Percentiles rank a stretch among this genome's conserved stretches.
phyloP scores from a whole-genome alignment of 495 filamentous ascomycete genomes.

The Xylaria palmicola region DNA sequence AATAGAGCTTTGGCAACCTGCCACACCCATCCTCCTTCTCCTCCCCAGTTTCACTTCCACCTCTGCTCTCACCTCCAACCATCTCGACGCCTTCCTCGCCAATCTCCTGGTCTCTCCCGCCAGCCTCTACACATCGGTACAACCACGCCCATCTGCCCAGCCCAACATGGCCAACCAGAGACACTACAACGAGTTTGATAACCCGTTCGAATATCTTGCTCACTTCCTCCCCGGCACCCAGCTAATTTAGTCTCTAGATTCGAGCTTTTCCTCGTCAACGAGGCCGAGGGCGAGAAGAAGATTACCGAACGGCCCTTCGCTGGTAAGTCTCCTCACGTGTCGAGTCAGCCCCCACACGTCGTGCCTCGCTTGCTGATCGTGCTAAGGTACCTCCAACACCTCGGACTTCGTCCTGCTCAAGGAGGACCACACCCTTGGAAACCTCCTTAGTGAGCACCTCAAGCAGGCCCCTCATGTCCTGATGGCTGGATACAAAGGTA shows the following conservation, averaged over 20 bases:
- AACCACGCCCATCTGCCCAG: not conserved
- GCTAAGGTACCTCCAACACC: slow-evolving; percentile 72
- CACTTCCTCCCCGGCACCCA: not conserved
- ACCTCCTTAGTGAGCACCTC: slow-evolving; percentile 79
- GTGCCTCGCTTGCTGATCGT: slow-evolving; percentile 11
- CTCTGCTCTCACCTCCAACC: not conserved
- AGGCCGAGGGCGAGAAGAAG: slow-evolving; percentile 81
- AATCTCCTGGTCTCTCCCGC: not conserved
- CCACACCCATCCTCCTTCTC: no score
- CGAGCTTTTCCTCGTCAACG: slow-evolving; percentile 78
- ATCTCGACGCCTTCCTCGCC: not conserved
- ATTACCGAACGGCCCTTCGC: slow-evolving; percentile 82
- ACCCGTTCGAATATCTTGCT: not conserved
- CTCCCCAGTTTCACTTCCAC: no score
- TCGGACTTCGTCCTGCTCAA: slow-evolving; percentile 93
- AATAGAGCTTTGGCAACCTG: no score
- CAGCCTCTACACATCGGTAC: not conserved
- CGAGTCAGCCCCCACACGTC: not conserved
- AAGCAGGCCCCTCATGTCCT: slow-evolving; percentile 73
- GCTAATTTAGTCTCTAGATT: slow-evolving; percentile 55
- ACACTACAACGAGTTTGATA: slow-evolving; percentile 18
- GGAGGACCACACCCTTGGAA: slow-evolving; percentile 95
- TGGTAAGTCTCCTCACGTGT: slow-evolving; percentile 53
- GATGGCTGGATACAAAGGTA: slow-evolving; percentile 87
- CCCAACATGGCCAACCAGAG: slow-evolving; percentile 15